A percentile compares a stretch with the other conserved stretches of the same genome.
phyloP scores from a whole-genome alignment of 768 basidiomycete species.

The Hericium coralloides region DNA sequence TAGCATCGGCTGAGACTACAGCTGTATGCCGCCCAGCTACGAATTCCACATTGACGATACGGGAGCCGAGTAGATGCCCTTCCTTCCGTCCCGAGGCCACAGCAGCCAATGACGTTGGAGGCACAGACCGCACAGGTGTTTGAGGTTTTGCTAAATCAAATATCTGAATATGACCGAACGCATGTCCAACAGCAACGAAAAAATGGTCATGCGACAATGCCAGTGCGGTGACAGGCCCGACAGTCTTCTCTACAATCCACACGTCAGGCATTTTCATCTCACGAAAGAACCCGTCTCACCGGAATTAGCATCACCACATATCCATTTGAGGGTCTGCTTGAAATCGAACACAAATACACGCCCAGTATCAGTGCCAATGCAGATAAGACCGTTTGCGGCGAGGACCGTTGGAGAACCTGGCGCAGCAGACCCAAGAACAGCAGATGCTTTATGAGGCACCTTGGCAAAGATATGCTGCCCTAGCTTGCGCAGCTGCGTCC shows the following conservation, averaged over 20 bases:
- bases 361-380: conserved; percentile 79
- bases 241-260: conserved; percentile 37
- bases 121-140: conserved; percentile 56
- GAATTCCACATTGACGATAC: conserved; percentile 77
- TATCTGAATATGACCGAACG: conserved; percentile 75
- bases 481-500: conserved; percentile 59
- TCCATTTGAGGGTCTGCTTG: conserved; percentile 70
- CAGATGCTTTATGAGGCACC: conserved; percentile 48
- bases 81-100: conserved; percentile 74
- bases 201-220: conserved; percentile 92
- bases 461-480: conserved; percentile 47
- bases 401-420: conserved; percentile 71
- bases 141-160: conserved; percentile 72
- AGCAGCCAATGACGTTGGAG: conserved; percentile 59
- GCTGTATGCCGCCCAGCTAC: conserved; percentile 90
- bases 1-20: conserved; percentile 82
- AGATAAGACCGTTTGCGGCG: conserved; percentile 80
- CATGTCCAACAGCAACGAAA: conserved; percentile 83
- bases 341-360: conserved; percentile 83
- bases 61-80: conserved; percentile 74
- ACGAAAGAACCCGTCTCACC: conserved; percentile 30
- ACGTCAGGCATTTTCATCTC: conserved; percentile 8
- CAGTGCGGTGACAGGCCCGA: conserved; percentile 81
- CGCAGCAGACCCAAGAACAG: conserved; percentile 48
- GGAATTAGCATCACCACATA: conserved; percentile 64